Base-by-base conservation (phyloP, 1,284 basidiomycete genomes). In the Takashimella koratensis region DNA sequence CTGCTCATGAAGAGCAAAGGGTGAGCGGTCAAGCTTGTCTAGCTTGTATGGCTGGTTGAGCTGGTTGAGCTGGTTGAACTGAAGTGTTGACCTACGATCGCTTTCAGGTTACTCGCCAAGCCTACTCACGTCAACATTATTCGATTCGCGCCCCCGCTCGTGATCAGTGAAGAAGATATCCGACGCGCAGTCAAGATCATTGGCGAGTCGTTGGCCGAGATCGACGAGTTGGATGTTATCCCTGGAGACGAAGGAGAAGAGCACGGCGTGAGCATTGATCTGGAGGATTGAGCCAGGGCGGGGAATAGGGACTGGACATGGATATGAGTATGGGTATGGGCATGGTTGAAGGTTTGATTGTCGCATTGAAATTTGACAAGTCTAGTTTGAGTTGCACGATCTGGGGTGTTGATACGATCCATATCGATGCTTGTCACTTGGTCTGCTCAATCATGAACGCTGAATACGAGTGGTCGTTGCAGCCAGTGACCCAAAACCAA, bases 131-230 rank as follows among this genome's bases (percentile, higher is more conserved):
- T 86, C 45, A 54, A 51, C 48, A 57, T 57, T 49, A 91, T 98
- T 63, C 89, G 95, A 27, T 93, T 98, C 67, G 90, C 95, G 1
- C 95, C 95, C 2, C 95, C 95, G 1, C 78, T 98, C 43, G 91
- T 98, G 53, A 98, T 98, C 59, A 80, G 83, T 20, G 90, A 97
- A 68, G 84, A 83, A 40, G 91, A 97, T 59, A 71, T 98, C 52
- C 78, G 81, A 71, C 84, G 83, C 74, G 87, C 86, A 16, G 80
- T 97, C 13, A 75, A 78, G 52, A 84, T 90, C 54, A 93, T 98
- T 67, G 83, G 81, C 43, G 81, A 88, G 64, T 86, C 85, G 40
- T 78, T 98, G 46, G 72, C 78, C 19, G 91, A 96, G 69, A 80
- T 98, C 47, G 95, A 98, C 74, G 79, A 79, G 6, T 22, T 62